phyloP scores from a whole-genome alignment of 352 stramenopile genomes.

The Pythium chondricola region DNA sequence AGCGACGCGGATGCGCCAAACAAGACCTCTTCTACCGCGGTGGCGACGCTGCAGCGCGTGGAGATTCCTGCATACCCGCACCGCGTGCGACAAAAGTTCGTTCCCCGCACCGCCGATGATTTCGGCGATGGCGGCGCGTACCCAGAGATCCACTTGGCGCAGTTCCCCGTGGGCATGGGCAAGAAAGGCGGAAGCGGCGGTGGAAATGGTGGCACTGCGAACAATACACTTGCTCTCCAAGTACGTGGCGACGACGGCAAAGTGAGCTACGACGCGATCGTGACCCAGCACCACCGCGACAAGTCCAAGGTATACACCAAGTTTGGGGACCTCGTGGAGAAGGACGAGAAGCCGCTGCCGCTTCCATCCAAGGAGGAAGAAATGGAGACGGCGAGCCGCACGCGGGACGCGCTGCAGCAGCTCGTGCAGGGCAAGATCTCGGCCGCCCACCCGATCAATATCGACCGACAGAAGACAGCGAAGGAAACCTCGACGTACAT shows the following conservation, averaged over 20 bases:
- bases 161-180: slow-evolving; percentile 96
- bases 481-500: slow-evolving; percentile 82
- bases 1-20: not conserved
- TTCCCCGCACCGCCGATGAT: slow-evolving; percentile 70
- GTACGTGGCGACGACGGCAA: slow-evolving; percentile 88
- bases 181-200: slow-evolving; percentile 60
- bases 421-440: slow-evolving; percentile 91
- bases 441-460: slow-evolving; percentile 62
- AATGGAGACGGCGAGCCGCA: slow-evolving; percentile 59
- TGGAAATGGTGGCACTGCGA: slow-evolving; percentile 1
- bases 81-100: slow-evolving; percentile 48
- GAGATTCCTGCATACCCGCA: slow-evolving; percentile 47
- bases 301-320: slow-evolving; percentile 94
- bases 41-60: not conserved
- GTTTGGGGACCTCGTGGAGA: slow-evolving; percentile 91
- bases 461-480: slow-evolving; percentile 87
- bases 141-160: slow-evolving; percentile 97
- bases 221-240: slow-evolving; percentile 85
- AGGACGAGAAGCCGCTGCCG: slow-evolving; percentile 62
- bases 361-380: slow-evolving; percentile 58
- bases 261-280: slow-evolving; percentile 94
- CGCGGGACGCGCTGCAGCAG: slow-evolving; percentile 81
- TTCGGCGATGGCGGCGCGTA: slow-evolving; percentile 98
- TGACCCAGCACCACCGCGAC: slow-evolving; percentile 94
- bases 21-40: not conserved